These are phyloP conservation scores for Telopea speciosissima DNA, from an alignment of 177 flowering plant species.

Conservation along the genomic window DNA sequence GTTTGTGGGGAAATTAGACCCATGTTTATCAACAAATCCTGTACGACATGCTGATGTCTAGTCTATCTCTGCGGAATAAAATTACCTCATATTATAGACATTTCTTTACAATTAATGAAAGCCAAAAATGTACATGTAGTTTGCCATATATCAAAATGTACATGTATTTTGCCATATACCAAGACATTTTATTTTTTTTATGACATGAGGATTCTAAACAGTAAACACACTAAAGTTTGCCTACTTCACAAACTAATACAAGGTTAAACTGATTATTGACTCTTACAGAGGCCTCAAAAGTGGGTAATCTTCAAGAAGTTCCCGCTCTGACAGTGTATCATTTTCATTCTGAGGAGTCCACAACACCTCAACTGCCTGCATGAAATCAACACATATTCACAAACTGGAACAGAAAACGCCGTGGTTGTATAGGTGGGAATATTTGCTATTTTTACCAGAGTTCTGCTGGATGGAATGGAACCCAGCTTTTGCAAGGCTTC, in stretches of 20 bases:
- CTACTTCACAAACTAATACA: neutral
- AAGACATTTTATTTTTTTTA: neutral
- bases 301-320: conserved; percentile 89
- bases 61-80: neutral
- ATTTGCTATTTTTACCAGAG: conserved; percentile 37
- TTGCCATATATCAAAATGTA: neutral
- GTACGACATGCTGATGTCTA: neutral
- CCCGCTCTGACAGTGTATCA: conserved; percentile 76
- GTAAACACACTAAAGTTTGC: too few relatives aligned
- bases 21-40: neutral
- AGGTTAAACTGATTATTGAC: neutral
- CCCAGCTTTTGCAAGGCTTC: conserved; percentile 86
- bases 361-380: conserved; percentile 90
- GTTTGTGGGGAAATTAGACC: neutral
- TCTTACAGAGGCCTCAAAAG: conserved; percentile 71
- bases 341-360: conserved; percentile 98
- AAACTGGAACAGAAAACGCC: neutral
- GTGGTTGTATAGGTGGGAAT: neutral
- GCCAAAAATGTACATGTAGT: neutral
- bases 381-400: neutral
- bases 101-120: neutral
- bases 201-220: neutral
- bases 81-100: neutral
- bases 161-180: neutral
- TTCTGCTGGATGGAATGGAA: conserved; percentile 71